These are phyloP conservation scores for Hyaloscypha finlandica DNA, from an alignment of 495 filamentous ascomycete genomes.

Conservation along the genomic window DNA sequence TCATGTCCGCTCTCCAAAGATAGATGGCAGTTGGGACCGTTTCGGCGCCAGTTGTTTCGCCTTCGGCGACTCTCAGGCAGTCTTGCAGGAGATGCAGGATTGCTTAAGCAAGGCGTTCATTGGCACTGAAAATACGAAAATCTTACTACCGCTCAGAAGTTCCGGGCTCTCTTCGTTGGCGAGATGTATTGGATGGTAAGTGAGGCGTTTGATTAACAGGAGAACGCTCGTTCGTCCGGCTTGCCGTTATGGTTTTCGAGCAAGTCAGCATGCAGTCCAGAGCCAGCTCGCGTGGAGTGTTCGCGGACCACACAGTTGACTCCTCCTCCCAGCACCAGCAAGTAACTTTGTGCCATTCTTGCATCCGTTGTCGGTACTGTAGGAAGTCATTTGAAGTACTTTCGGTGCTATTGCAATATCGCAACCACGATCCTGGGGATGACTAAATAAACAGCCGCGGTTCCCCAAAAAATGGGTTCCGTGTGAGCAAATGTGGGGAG, in stretches of 20 bases:
- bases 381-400: not conserved
- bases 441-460: not conserved
- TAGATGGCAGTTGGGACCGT: not conserved
- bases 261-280: not conserved
- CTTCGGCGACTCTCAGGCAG: not conserved
- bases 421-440: not conserved
- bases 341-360: not conserved
- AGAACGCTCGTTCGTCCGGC: not conserved
- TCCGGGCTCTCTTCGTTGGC: not conserved
- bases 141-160: not conserved
- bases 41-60: not conserved
- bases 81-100: not conserved
- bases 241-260: not conserved
- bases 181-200: not conserved
- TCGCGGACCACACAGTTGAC: not conserved
- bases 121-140: not conserved
- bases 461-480: not conserved
- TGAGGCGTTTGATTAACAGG: not conserved
- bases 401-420: not conserved
- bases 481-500: not conserved
- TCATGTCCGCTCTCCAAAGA: not conserved
- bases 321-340: not conserved
- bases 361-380: not conserved
- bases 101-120: constrained; percentile 4
- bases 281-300: not conserved